Percentiles rank a stretch among this genome's conserved stretches.
Evolutionary conservation across 768 basidiomycete genomes (phyloP).

Genomic region (Suillus brevipes): DNA sequence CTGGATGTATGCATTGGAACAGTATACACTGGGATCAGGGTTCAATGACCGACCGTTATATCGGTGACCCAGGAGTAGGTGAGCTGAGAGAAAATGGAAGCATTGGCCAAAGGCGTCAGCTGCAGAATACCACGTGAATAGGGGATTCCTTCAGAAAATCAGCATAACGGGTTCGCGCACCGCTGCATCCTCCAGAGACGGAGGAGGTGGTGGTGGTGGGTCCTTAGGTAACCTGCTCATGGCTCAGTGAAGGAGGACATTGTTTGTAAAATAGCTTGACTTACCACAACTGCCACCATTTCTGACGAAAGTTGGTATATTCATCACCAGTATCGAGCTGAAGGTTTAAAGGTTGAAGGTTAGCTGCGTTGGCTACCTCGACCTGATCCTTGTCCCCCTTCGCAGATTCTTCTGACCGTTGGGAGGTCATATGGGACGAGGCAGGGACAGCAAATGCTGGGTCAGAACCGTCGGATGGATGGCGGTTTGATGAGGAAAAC

Average conservation of each 20-base stretch:
- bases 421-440: not conserved
- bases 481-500: not conserved
- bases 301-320: slow-evolving; percentile 41
- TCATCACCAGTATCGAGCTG: slow-evolving; percentile 43
- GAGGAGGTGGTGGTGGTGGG: slow-evolving; percentile 56
- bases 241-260: not conserved
- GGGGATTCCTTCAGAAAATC: not conserved
- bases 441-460: not conserved
- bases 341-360: slow-evolving; percentile 16
- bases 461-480: not conserved
- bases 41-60: slow-evolving; percentile 43
- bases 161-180: slow-evolving; percentile 27
- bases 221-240: slow-evolving; percentile 54
- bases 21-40: not conserved
- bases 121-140: slow-evolving; percentile 18
- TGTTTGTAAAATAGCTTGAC: slow-evolving; percentile 8
- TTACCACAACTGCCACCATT: slow-evolving; percentile 60
- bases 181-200: slow-evolving; percentile 54
- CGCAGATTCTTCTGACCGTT: not conserved
- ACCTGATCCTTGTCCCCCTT: not conserved
- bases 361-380: not conserved
- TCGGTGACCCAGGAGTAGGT: slow-evolving; percentile 69
- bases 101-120: slow-evolving; percentile 58
- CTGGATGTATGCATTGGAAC: slow-evolving; percentile 25
- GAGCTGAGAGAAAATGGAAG: slow-evolving; percentile 58